Conservation (phyloP, 2,329 filamentous ascomycete species). For the Xylariomycetidae sp. region DNA sequence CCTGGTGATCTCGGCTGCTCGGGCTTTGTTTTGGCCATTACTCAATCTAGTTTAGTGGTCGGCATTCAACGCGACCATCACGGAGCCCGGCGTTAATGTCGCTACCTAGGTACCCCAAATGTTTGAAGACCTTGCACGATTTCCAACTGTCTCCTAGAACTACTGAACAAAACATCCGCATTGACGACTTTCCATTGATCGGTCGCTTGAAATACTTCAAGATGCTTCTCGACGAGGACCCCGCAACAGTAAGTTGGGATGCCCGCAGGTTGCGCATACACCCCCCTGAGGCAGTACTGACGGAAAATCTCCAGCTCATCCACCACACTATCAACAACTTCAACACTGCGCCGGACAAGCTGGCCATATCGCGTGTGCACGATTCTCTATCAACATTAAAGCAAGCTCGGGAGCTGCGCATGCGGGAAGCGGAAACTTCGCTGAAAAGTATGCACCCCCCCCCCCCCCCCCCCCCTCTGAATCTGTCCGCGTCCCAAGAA, state of each 20-base stretch:
- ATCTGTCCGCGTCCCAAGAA: slow-evolving; percentile 8
- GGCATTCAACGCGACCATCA: too few species aligned
- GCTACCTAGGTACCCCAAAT: background rate
- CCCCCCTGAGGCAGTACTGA: background rate
- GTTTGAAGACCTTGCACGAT: background rate
- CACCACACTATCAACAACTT: slow-evolving; percentile 90
- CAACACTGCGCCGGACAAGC: slow-evolving; percentile 86
- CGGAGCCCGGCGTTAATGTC: too few species aligned
- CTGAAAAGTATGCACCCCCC: slow-evolving; percentile 49
- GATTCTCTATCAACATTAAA: slow-evolving; percentile 81
- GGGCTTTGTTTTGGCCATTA: slow-evolving; percentile 22
- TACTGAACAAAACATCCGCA: slow-evolving; percentile 2
- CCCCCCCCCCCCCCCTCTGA: slow-evolving; percentile 16
- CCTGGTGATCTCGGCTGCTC: slow-evolving; percentile 20
- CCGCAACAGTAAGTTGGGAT: slow-evolving; percentile 65
- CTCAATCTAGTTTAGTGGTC: slow-evolving; percentile 11
- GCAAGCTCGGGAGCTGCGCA: slow-evolving; percentile 74
- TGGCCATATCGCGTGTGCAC: slow-evolving; percentile 75
- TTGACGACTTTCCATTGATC: background rate
- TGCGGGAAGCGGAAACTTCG: slow-evolving; percentile 63
- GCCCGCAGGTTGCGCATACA: slow-evolving; percentile 8
- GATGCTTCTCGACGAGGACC: slow-evolving; percentile 94
- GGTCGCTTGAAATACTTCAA: slow-evolving; percentile 42
- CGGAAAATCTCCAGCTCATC: slow-evolving; percentile 63
- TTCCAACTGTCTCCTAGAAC: background rate